Evolutionary conservation across 441 rosid species (phyloP).

Genomic region (Jatropha podagrica): DNA sequence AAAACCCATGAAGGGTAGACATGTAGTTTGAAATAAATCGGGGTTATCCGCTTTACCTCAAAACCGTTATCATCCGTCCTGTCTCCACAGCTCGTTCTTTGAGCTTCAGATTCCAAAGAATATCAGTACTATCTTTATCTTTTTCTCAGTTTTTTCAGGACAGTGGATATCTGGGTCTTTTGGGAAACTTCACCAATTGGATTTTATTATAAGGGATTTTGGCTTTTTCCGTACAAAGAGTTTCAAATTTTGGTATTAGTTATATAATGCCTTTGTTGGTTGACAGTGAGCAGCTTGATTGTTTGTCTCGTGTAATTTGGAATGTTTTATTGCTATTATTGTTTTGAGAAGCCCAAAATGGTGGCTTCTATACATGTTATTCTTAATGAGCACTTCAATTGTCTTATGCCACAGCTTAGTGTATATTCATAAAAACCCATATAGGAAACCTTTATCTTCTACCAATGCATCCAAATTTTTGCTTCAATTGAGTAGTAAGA

Average conservation of each 20-base stretch:
- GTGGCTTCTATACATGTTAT: conserved; percentile 44
- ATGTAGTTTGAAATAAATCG: background rate
- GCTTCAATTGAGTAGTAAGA: conserved; percentile 27
- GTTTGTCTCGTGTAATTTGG: conserved; percentile 15
- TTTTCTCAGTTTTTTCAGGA: background rate
- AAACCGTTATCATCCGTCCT: background rate
- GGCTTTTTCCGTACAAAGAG: background rate
- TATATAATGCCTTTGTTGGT: conserved; percentile 6
- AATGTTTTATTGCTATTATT: conserved; percentile 21
- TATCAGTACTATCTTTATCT: background rate
- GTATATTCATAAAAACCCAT: conserved; percentile 33
- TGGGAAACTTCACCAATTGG: background rate
- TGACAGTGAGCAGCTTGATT: conserved; percentile 5
- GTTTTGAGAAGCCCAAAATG: conserved; percentile 39
- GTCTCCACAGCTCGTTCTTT: background rate
- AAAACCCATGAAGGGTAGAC: background rate
- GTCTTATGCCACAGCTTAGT: conserved; percentile 48
- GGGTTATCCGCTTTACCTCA: background rate
- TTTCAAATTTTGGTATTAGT: no score
- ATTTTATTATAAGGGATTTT: no score
- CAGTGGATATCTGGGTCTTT: background rate
- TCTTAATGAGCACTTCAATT: conserved; percentile 74
- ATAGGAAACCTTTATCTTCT: conserved; percentile 21
- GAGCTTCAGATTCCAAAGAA: background rate
- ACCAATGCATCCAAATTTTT: conserved; percentile 24